Base-by-base conservation (phyloP, 2,329 filamentous ascomycete species). In the Arthrobotrys pseudoclavata region DNA sequence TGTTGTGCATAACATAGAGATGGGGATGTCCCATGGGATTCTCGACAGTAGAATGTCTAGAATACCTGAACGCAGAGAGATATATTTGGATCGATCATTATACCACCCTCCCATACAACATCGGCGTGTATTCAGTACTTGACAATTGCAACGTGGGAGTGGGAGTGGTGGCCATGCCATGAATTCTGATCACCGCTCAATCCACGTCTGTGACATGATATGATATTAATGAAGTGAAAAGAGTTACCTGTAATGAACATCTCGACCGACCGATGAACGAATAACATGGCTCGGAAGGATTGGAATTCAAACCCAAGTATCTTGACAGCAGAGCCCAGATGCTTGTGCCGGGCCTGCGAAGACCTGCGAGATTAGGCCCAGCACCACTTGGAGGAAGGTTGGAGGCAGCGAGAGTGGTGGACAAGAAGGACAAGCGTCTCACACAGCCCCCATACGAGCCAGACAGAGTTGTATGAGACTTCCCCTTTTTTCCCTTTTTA, bases 401-500 rank as follows among this genome's bases (percentile, higher is more conserved):
- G 31, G 24, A 62, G 26, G 37, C 57, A 20, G 42, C 13, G 55
- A 45, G 42, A 48, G 45, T 48, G 40, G 61, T 18, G 61, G 37
- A 66, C 61, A 52, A 48, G 45, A 52, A 40, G 3, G 63, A 31
- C 63, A 48, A 52, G 47, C 47, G 60, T 63, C 60, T 52, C 67
- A 63, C 67, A 70, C 69, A 72, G 57, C 68, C 67, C 67, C 61
- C 22, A 53, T 53, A 37, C 12, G 37, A 12, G 37, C 4, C 29
- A 31, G 29, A 12, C 37, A 40, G 7, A 9, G 31, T 34, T 9
- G 31, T 9, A 34, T 61, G 29, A 61, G 34, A 31, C 60, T 76
- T 70, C 71, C 64, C 71, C 57, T 67, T 70, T 77, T 77, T 29
- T 48, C 31, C 53, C 40, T 48, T 61, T 45, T 66, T 42, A 69